Base-by-base conservation (phyloP, 768 basidiomycete species). In the Favolaschia claudopus region DNA sequence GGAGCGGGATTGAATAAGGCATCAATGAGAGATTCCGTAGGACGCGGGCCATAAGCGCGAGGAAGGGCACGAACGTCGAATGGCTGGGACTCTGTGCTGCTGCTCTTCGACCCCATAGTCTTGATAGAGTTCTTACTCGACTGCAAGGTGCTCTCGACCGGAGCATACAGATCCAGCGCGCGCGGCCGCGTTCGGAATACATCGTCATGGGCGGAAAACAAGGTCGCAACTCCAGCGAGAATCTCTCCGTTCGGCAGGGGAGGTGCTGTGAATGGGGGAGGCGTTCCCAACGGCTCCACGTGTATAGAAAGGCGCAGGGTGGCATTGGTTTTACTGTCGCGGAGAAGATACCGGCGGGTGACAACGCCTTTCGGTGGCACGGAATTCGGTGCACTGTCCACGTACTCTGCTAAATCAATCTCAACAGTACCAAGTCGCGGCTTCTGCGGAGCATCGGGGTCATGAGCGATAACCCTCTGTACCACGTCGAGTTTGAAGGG, bases 311-410 rank as follows among this genome's bases (percentile, higher is more conserved):
- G 76, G 85, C 90, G 63, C 44, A 93, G 77, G 6, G 87, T 89
- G 1, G 92, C 90, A 63, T 93, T 93, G 34, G 86, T 91, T 73
- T 89, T 91, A 64, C 88, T 91, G 65, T 90, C 83, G 44, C 85
- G 78, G 7, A 92, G 74, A 7, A 92, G 78, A 71, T 91, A 90
- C 7, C 85, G 78, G n/a, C 92, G 79, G 12, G 85, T 85, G 25
- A 91, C 80, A 27, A 71, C 69, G 8, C 84, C 82, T 32, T 87
- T 83, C 48, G 46, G 24, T 7, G 33, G 12, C 1, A 12, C 19
- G 22, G 48, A 36, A 2, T 17, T 7, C 10, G 58, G 54, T 7
- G 53, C 24, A 39, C 38, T 43, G 44, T 82, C 79, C 13, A 86
- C 88, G 64, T 92, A 93, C 67, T 92, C 88, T 0, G 92, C 87